phyloP scores from a whole-genome alignment of 2,329 filamentous ascomycete species.

The Cercospora sojina region DNA sequence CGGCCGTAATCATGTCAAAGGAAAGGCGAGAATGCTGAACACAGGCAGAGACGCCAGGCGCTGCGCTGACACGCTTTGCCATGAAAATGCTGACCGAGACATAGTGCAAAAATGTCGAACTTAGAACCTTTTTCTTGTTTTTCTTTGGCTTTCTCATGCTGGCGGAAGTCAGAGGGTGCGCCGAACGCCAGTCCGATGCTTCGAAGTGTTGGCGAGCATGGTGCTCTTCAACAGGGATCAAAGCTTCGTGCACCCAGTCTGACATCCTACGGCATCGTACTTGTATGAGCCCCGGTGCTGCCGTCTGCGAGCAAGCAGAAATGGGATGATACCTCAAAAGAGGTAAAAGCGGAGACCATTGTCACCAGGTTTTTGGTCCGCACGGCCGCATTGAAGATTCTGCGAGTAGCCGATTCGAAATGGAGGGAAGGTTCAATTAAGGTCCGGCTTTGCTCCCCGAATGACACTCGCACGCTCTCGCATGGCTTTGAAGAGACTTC shows the following conservation, averaged over 20 bases:
- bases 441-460: background rate
- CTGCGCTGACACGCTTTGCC: background rate
- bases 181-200: background rate
- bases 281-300: background rate
- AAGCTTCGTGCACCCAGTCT: background rate
- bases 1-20: background rate
- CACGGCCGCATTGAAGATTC: background rate
- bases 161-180: background rate
- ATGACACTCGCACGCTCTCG: background rate
- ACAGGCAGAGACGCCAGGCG: background rate
- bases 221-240: background rate
- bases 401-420: background rate
- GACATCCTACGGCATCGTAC: background rate
- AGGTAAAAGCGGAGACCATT: background rate
- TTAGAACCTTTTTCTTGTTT: background rate
- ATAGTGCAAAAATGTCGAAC: background rate
- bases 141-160: background rate
- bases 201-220: background rate
- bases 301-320: background rate
- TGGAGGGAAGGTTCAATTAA: slow-evolving; percentile 1
- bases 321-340: background rate
- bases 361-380: background rate
- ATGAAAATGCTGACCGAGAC: background rate
- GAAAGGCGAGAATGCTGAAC: background rate
- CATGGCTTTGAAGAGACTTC: background rate